Conservation (phyloP, 1,139 yeast species). For the Cylindricascospora bacillispora region DNA sequence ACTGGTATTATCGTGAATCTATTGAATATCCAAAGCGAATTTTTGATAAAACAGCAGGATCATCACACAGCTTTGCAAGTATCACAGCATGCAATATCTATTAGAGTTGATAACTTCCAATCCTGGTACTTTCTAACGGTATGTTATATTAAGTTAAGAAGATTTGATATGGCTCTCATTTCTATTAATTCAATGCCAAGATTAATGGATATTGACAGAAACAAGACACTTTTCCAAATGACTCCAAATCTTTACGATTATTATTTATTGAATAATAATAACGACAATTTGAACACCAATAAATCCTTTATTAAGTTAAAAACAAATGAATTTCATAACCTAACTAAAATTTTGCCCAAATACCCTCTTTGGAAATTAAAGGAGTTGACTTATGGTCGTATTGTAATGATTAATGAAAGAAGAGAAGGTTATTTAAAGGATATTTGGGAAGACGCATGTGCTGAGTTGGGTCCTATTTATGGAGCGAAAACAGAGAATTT, state of each 20-base stretch:
- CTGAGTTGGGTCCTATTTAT: slow-evolving; percentile 33
- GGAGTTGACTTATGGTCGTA: slow-evolving; percentile 35
- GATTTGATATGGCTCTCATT: slow-evolving; percentile 63
- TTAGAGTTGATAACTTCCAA: slow-evolving; percentile 75
- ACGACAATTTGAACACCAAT: no score
- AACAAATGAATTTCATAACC: slow-evolving; percentile 11
- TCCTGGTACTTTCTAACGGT: slow-evolving; percentile 71
- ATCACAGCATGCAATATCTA: slow-evolving; percentile 62
- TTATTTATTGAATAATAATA: neutral
- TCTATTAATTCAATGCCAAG: slow-evolving; percentile 81
- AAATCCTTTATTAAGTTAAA: no score
- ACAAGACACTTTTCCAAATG: neutral
- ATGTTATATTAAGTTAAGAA: slow-evolving; percentile 57
- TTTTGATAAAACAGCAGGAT: slow-evolving; percentile 52
- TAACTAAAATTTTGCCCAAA: slow-evolving; percentile 29
- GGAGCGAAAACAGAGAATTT: slow-evolving; percentile 40
- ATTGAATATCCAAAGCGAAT: slow-evolving; percentile 56
- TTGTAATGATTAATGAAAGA: slow-evolving; percentile 58
- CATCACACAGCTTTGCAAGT: slow-evolving; percentile 62
- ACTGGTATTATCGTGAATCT: no score
- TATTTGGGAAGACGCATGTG: slow-evolving; percentile 34
- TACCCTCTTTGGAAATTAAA: slow-evolving; percentile 3
- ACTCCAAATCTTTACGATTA: neutral
- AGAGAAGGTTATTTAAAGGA: slow-evolving; percentile 45
- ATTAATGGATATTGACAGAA: slow-evolving; percentile 8